Evolutionary conservation across 495 filamentous ascomycete genomes (phyloP), one percentile per base, ranked within the genome.

Genomic region (Neurospora sp.): DNA sequence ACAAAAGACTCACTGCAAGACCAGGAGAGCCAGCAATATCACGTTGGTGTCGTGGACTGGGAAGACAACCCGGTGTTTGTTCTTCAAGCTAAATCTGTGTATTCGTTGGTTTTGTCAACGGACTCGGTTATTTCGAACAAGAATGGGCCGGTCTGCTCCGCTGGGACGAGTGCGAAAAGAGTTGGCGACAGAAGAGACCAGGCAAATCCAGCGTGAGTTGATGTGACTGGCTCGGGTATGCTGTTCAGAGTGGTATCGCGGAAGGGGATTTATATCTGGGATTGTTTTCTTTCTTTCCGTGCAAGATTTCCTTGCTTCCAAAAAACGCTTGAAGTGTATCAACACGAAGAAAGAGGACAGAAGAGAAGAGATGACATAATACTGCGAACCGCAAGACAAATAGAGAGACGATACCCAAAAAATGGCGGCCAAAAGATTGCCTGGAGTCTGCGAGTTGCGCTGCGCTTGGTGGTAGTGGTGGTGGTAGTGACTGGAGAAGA

Each of bases 361-460:
- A 59, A 35, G 53, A 65, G 53, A 78, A 76, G 74, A 74, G 73
- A 77, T 76, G 76, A 20, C 70, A 71, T 75, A 77, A 77, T 70
- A 61, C 75, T 78, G 76, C 22, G 77, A 65, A 35, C 53, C 27
- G 53, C 53, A 65, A 65, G 53, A 65, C 53, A 37, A 65, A 65
- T 65, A 65, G 74, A 74, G 20, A 75, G 73, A 74, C 68, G 69
- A 77, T 78, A 78, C 70, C 69, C 65, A 74, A 73, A 69, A 74
- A 74, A 68, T 78, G 53, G 53, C 53, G 77, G 73, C 76, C 77
- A 78, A 78, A 78, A 78, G 72, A 71, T 68, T n/a, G 73, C 71
- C 71, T 71, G 77, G 72, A 65, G 53, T 65, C 53, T 65, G 53
- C 53, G 53, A 65, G 53, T 65, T 65, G 27, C 53, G 53, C 53